These are phyloP conservation scores for Strigomonas culicis DNA, from an alignment of 208 protist genomes.

Conservation along the genomic window DNA sequence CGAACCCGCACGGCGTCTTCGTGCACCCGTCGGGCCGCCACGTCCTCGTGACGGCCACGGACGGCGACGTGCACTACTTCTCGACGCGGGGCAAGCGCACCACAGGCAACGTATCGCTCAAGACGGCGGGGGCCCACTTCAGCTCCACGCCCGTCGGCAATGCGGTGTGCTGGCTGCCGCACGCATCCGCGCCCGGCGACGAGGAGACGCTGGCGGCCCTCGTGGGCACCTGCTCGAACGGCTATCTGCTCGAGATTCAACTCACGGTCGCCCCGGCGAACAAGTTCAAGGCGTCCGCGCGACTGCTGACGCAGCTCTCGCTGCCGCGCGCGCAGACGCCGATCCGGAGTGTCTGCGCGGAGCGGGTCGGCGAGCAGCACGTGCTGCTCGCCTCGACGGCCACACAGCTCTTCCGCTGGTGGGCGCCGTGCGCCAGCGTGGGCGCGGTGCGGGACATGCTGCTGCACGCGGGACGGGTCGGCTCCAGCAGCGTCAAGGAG, in stretches of 20 bases:
- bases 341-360: not conserved
- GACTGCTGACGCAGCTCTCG: not conserved
- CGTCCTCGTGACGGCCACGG: slow-evolving; percentile 35
- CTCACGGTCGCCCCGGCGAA: not conserved
- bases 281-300: not conserved
- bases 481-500: slow-evolving; percentile 12
- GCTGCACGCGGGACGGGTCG: not conserved
- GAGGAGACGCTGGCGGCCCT: not conserved
- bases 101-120: not conserved
- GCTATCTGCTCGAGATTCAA: not conserved
- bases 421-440: not conserved
- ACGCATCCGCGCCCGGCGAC: not conserved
- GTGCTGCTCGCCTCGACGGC: not conserved
- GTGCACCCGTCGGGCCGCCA: slow-evolving; percentile 54
- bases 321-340: not conserved
- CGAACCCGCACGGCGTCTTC: slow-evolving; percentile 72
- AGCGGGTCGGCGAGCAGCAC: not conserved
- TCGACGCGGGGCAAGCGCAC: slow-evolving; percentile 16
- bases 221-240: not conserved
- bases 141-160: not conserved
- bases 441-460: not conserved
- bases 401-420: slow-evolving; percentile 3
- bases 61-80: slow-evolving; percentile 66
- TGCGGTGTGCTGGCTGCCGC: not conserved
- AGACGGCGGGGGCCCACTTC: not conserved